Evolutionary conservation across 1,139 yeast species (phyloP).

Genomic region (Insectozyma bohioensis): DNA sequence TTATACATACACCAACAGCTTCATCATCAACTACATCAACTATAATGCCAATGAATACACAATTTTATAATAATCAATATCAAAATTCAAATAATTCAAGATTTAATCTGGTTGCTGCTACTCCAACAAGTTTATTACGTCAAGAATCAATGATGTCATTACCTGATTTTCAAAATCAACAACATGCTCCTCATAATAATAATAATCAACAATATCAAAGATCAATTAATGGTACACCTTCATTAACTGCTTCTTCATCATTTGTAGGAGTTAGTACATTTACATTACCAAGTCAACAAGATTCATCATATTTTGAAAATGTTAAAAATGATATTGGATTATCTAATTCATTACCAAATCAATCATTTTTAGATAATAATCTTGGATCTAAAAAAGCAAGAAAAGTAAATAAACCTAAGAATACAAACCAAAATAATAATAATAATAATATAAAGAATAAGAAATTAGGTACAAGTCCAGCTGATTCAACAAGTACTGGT

Average conservation of each 20-base stretch:
- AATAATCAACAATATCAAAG: conserved; percentile 5
- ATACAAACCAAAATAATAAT: conserved; percentile 5
- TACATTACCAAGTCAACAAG: conserved; percentile 14
- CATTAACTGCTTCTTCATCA: conserved; percentile 1
- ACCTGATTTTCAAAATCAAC: conserved; percentile 21
- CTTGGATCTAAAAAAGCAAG: conserved; percentile 1
- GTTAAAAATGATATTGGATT: conserved; percentile 3
- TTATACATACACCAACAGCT: conserved; percentile 11
- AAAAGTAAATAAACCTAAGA: neutral
- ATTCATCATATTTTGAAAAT: conserved; percentile 10
- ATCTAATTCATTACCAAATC: conserved; percentile 7
- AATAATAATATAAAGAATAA: conserved; percentile 4
- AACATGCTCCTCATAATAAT: neutral
- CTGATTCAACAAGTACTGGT: conserved; percentile 1
- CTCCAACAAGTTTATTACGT: conserved; percentile 18
- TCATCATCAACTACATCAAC: conserved; percentile 10
- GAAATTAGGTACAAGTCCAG: conserved; percentile 9
- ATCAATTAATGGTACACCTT: conserved; percentile 8
- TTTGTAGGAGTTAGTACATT: conserved; percentile 3
- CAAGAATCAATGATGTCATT: conserved; percentile 29
- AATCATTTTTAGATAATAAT: neutral
- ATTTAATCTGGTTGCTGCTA: conserved; percentile 11
- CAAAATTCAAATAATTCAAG: conserved; percentile 2
- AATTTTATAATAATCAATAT: conserved; percentile 5
- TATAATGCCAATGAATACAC: conserved; percentile 12